Base-by-base conservation (phyloP, 352 stramenopile genomes). In the Phytopythium montanum region DNA sequence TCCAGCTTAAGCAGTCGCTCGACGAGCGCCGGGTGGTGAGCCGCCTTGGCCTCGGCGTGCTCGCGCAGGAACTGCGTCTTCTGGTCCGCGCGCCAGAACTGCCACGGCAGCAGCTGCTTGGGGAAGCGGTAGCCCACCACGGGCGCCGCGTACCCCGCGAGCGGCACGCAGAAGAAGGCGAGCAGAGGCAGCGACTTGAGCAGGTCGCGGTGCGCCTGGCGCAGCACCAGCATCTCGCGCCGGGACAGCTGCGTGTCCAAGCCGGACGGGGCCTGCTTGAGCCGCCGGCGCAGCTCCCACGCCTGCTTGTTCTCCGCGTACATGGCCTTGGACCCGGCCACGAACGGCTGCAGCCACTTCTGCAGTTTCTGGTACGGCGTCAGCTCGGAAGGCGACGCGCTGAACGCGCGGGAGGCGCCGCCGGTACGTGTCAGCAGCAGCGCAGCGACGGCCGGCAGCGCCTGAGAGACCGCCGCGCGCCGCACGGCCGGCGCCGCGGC, bases 51-150 rank as follows among this genome's bases (percentile, higher is more conserved):
- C 16, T 72, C 54, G 1, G 78, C 83, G 56, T 94, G 80, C 54
- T 92, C 71, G 10, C 64, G 68, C 23, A 94, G 75, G 68, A 95
- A 95, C 64, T 87, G 72, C n/a, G 81, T 90, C 67, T 88, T 90
- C 52, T 95, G 83, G 19, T 89, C 82, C 1, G 84, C 69, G 8
- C 83, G 75, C 86, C 86, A 95, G 69, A 95, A 95, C 66, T 95
- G 86, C 81, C 81, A 92, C 9, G 86, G 84, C 54, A 95, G 65
- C 25, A 92, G 44, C 52, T 90, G 82, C 71, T 94, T 95, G 19
- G 84, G 86, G 63, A 92, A 95, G 60, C 91, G 79, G 63, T 92
- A 95, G 36, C 84, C 86, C 33, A 95, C 55, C 28, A 95, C 49
- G 9, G 86, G 86, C 36, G 84, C 86, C 19, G 75, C 70, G 66